A percentile compares a stretch with the other conserved stretches of the same genome.
Conservation (phyloP, 345 rosid genomes). For the Aegle marmelos region DNA sequence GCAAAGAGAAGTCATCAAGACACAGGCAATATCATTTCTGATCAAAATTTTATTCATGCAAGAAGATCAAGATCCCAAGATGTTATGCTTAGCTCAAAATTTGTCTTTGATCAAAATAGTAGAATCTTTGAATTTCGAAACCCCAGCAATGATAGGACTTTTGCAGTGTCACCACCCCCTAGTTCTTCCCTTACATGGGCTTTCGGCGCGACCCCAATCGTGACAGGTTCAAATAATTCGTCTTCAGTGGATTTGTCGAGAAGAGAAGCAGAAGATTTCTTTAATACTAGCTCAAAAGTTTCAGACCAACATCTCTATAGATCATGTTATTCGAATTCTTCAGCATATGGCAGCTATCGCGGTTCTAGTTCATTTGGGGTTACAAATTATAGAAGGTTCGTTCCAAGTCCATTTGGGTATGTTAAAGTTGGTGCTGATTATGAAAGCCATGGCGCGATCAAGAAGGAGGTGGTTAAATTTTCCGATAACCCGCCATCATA, state of each 20-base stretch:
- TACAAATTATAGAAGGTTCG: conserved; percentile 28
- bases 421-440: conserved; percentile 22
- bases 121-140: conserved; percentile 33
- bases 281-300: conserved; percentile 20
- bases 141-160: conserved; percentile 27
- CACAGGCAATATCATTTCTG: not conserved
- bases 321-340: conserved; percentile 20
- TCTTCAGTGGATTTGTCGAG: conserved; percentile 26
- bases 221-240: conserved; percentile 21
- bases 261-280: conserved; percentile 28
- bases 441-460: conserved; percentile 18
- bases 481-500: conserved; percentile 14
- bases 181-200: conserved; percentile 33
- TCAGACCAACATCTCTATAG: conserved; percentile 24
- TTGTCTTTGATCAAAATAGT: conserved; percentile 25
- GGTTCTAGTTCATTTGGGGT: conserved; percentile 19
- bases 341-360: conserved; percentile 9
- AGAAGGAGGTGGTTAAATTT: conserved; percentile 20
- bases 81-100: conserved; percentile 21
- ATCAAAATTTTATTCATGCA: conserved; percentile 6
- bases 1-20: conserved; percentile 39
- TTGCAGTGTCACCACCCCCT: conserved; percentile 29
- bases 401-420: conserved; percentile 39
- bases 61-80: conserved; percentile 32
- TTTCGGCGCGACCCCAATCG: conserved; percentile 17